phyloP scores from a whole-genome alignment of 1,284 basidiomycete genomes.

The Apiotrichum mycotoxinovorans region DNA sequence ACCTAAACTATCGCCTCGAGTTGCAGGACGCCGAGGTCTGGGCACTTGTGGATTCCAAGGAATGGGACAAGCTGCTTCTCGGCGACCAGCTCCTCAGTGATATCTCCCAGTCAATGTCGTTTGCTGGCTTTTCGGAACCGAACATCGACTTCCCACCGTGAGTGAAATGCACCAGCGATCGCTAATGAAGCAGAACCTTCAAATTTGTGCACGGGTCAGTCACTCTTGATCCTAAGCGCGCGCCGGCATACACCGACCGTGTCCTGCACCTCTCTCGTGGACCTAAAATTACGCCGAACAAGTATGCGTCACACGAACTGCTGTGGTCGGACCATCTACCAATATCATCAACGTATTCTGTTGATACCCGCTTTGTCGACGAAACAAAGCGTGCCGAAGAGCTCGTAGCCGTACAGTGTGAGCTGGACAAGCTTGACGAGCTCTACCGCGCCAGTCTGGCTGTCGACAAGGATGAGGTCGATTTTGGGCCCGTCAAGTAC shows the following conservation, averaged over 20 bases:
- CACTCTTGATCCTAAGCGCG: conserved; percentile 35
- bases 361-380: conserved; percentile 30
- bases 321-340: conserved; percentile 47
- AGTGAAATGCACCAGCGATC: not conserved
- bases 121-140: conserved; percentile 34
- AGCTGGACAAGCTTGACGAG: conserved; percentile 50
- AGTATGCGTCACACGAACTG: conserved; percentile 35
- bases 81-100: conserved; percentile 40
- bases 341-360: conserved; percentile 25
- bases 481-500: conserved; percentile 44
- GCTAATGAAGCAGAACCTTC: conserved; percentile 30
- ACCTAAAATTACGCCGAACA: conserved; percentile 15
- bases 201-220: conserved; percentile 44
- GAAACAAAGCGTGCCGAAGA: conserved; percentile 35
- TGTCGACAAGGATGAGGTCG: conserved; percentile 52
- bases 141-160: conserved; percentile 40
- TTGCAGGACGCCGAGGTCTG: conserved; percentile 31
- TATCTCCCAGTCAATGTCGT: conserved; percentile 35
- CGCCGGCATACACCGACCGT: conserved; percentile 45
- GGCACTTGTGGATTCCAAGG: conserved; percentile 27
- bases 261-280: conserved; percentile 25
- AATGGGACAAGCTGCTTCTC: conserved; percentile 33
- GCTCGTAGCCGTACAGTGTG: conserved; percentile 44
- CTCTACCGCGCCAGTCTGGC: conserved; percentile 53
- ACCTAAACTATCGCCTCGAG: conserved; percentile 44